Conservation (phyloP, 148 eudicot genomes). For the Fagopyrum esculentum region DNA sequence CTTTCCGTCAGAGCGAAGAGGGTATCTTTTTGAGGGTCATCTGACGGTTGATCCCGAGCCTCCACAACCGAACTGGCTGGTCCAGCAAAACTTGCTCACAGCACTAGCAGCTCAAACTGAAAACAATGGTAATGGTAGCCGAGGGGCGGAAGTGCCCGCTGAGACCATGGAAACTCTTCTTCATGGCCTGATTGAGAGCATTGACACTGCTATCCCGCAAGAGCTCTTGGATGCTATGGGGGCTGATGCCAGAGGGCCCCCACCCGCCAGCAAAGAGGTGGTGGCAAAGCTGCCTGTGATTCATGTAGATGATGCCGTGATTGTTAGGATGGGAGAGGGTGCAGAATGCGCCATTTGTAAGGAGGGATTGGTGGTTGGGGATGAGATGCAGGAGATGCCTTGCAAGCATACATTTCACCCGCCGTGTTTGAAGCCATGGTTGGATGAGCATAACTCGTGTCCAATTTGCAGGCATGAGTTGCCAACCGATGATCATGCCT, state of each 20-base stretch:
- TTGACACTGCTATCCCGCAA: slow-evolving; percentile 43
- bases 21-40: slow-evolving; percentile 90
- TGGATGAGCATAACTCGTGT: slow-evolving; percentile 91
- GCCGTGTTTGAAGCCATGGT: slow-evolving; percentile 90
- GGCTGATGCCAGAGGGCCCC: slow-evolving; percentile 33
- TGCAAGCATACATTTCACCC: slow-evolving; percentile 90
- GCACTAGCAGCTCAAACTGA: slow-evolving; percentile 44
- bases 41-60: slow-evolving; percentile 86
- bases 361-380: slow-evolving; percentile 59
- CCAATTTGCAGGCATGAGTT: slow-evolving; percentile 89
- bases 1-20: slow-evolving; percentile 17
- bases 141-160: slow-evolving; percentile 15
- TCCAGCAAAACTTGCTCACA: slow-evolving; percentile 51
- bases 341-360: slow-evolving; percentile 83
- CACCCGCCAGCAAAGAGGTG: slow-evolving; percentile 88
- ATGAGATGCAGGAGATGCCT: slow-evolving; percentile 88
- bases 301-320: slow-evolving; percentile 39
- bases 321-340: slow-evolving; percentile 53
- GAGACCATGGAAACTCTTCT: slow-evolving; percentile 26
- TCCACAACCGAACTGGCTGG: slow-evolving; percentile 78
- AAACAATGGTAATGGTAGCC: slow-evolving; percentile 15
- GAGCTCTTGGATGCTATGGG: slow-evolving; percentile 26
- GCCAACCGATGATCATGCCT: slow-evolving; percentile 84
- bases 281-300: slow-evolving; percentile 75
- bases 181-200: slow-evolving; percentile 48